Evolutionary conservation across 129 eudicot species (phyloP).

Genomic region (Escallonia herrerae): DNA sequence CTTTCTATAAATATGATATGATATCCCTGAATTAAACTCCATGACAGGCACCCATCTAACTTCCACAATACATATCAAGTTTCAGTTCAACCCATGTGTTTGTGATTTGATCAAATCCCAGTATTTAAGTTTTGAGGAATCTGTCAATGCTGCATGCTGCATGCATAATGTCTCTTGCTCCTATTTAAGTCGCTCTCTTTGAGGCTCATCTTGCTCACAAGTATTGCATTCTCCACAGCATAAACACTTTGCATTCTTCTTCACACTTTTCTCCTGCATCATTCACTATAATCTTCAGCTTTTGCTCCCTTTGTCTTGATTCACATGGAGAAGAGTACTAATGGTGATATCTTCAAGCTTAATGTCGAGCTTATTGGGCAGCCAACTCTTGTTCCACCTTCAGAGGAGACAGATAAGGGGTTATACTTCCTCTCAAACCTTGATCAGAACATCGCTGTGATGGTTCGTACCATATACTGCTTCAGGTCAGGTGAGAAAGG

Average conservation of each 20-base stretch:
- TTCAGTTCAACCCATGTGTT: neutral
- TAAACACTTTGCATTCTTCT: neutral
- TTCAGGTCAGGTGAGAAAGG: conserved; percentile 19
- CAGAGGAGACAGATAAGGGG: conserved; percentile 15
- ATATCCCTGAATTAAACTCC: neutral
- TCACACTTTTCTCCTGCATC: neutral
- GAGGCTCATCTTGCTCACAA: neutral
- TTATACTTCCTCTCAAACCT: conserved; percentile 28
- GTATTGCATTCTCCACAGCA: neutral
- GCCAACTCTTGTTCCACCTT: conserved; percentile 21
- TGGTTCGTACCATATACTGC: conserved; percentile 22
- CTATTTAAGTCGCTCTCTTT: neutral
- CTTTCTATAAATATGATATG: neutral
- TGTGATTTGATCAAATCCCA: neutral
- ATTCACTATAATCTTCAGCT: neutral
- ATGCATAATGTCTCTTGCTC: too few species aligned
- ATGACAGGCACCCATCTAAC: too few species aligned
- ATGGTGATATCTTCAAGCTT: conserved; percentile 13
- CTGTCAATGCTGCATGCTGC: too few species aligned
- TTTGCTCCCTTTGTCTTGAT: neutral
- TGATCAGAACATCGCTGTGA: conserved; percentile 25
- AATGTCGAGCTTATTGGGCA: conserved; percentile 17
- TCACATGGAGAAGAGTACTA: neutral
- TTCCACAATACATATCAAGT: neutral
- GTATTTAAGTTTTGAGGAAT: too few species aligned